Evolutionary conservation across 192 early-diverging fungal genomes (phyloP), one percentile per base, ranked within the genome.

Genomic region (Chytriomyces confervae): DNA sequence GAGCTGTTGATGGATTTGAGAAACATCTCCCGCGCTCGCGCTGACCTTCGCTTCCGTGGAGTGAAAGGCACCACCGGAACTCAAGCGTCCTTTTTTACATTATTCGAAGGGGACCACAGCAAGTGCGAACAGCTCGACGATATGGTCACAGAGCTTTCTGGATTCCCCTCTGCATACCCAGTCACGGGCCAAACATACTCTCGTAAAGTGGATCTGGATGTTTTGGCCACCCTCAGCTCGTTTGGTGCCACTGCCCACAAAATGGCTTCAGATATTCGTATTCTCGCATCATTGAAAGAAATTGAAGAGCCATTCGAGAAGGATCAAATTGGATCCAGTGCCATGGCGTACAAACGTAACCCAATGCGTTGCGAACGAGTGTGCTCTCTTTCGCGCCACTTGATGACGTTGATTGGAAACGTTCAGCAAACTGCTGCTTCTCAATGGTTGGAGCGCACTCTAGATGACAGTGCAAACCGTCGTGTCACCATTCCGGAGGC

Each of bases 301-400:
- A 89, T 99, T 57, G 97, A 99, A 85, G 97, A 99, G 83, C 97
- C 97, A 27, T 99, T 99, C 70, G 97, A 99, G 86, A 96, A 96
- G 88, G 95, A 99, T 85, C 97, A 99, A 86, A 99, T 99, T 72
- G 97, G 97, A 7, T 94, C 93, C 43, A 96, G 94, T 36, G 97
- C 97, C 72, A 99, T 99, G 97, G 97, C 97, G 72, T 99, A 99
- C 88, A 99, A 99, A 93, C 93, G 97, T 76, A 99, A 99, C 90
- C 97, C 97, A 29, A 99, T 99, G 97, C 92, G 96, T 49, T 96
- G 92, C 78, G 97, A 99, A 82, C 93, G 97, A 78, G 94, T 97
- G 18, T 99, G 97, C 88, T 93, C 95, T 66, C 88, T 99, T 68
- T 85, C 95, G 5, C 95, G 97, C 69, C 97, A 99, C 83, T 89